A percentile compares a stretch with the other conserved stretches of the same genome.
phyloP scores from a whole-genome alignment of 441 rosid species.

The Gossypium trilobum region DNA sequence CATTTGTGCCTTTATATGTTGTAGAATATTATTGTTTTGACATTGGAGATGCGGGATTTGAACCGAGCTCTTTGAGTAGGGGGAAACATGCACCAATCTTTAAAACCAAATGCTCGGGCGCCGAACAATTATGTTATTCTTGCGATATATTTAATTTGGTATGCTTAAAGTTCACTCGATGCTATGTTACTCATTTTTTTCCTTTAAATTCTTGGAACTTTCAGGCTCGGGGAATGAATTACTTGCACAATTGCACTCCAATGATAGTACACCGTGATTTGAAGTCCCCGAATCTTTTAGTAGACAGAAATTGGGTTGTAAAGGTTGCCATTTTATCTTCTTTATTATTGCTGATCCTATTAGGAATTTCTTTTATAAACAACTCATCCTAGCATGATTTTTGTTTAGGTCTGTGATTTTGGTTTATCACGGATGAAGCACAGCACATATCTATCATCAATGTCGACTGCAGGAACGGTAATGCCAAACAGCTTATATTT shows the following conservation, averaged over 20 bases:
- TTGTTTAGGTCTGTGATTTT: slow-evolving; percentile 69
- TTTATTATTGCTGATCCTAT: background rate
- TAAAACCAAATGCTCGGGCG: background rate
- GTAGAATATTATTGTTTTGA: background rate
- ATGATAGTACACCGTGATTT: slow-evolving; percentile 56
- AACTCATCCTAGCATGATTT: background rate
- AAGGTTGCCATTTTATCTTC: slow-evolving; percentile 39
- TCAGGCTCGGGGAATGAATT: slow-evolving; percentile 98
- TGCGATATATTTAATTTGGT: background rate
- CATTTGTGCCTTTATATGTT: background rate
- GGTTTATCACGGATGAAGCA: slow-evolving; percentile 85
- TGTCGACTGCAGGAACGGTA: slow-evolving; percentile 95
- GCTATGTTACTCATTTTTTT: slow-evolving; percentile 14
- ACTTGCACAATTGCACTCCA: slow-evolving; percentile 82
- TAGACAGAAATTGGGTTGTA: slow-evolving; percentile 92
- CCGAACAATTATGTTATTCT: slow-evolving; percentile 3
- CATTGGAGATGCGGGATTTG: background rate
- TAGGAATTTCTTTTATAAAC: slow-evolving; percentile 1
- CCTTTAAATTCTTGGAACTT: slow-evolving; percentile 20
- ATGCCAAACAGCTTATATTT: slow-evolving; percentile 16
- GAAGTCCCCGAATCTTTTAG: slow-evolving; percentile 60
- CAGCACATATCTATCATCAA: slow-evolving; percentile 84
- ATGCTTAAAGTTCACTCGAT: slow-evolving; percentile 11
- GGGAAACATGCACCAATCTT: background rate
- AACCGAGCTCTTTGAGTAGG: background rate